phyloP scores from a whole-genome alignment of 2,329 filamentous ascomycete genomes.

The Aspergillus ustus region DNA sequence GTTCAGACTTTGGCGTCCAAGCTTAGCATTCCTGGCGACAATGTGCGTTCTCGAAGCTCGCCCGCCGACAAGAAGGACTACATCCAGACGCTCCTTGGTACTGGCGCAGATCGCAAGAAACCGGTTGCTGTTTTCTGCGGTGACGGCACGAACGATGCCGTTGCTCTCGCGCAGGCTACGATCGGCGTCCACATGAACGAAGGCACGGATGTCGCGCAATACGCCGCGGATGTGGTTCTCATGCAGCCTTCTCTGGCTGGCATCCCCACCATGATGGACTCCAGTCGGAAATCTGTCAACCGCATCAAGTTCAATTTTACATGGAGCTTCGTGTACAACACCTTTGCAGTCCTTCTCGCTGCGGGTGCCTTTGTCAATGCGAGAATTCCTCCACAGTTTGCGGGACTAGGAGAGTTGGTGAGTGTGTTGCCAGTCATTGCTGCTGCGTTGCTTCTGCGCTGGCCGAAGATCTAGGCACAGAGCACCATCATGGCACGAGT shows the following conservation, averaged over 20 bases:
- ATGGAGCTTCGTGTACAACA: conserved; percentile 74
- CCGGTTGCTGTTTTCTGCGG: conserved; percentile 70
- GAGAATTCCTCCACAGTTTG: conserved; percentile 66
- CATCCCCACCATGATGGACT: conserved; percentile 62
- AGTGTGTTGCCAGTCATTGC: conserved; percentile 73
- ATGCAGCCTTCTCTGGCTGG: conserved; percentile 61
- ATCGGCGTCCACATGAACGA: conserved; percentile 72
- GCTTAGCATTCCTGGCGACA: conserved; percentile 45
- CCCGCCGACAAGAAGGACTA: conserved; percentile 62
- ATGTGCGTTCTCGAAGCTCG: conserved; percentile 52
- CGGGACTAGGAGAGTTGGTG: conserved; percentile 73
- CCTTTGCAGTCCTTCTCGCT: conserved; percentile 69
- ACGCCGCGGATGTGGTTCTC: conserved; percentile 72
- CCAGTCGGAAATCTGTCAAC: conserved; percentile 50
- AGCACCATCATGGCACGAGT: too few relatives aligned
- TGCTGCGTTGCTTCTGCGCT: conserved; percentile 53
- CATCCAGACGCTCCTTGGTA: conserved; percentile 43
- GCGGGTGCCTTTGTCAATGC: conserved; percentile 66
- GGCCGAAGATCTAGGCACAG: conserved; percentile 9
- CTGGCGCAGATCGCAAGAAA: conserved; percentile 2
- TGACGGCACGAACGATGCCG: conserved; percentile 79
- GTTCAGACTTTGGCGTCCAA: conserved; percentile 54
- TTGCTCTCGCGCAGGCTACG: conserved; percentile 71
- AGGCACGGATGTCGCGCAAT: conserved; percentile 67
- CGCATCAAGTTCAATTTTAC: conserved; percentile 70